Evolutionary conservation across 805 yeast species (phyloP), one percentile per base, ranked within the genome.

Genomic region (Saturnispora sekii): DNA sequence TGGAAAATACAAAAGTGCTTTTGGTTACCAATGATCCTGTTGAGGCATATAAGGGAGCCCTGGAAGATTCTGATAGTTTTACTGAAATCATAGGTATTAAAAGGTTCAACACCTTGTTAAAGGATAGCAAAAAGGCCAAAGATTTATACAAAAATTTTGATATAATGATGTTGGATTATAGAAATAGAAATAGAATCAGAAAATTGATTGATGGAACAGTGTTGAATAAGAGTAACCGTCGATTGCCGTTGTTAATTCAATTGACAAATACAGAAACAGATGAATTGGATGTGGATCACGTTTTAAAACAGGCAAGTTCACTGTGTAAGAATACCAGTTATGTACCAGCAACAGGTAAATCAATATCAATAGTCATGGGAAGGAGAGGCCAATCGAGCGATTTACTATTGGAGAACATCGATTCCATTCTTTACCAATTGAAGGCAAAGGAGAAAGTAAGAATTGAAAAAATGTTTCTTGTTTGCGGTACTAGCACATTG

Each of bases 1-100:
- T 76, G 2, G 70, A 70, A 16, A 72, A 73, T 16, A 65, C 72
- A 41, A 65, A 76, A 17, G 70, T 83, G 5, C 57, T 84, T 4
- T 65, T 86, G 15, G 70, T 86, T 11, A 81, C 90, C 8, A 84
- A 81, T 51, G 93, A 85, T 55, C 89, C 90, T 1, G 74, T 81
- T 5, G 66, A 73, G 4, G 67, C 69, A 6, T 84, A 77, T 53
- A 66, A 78, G 32, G 67, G 66, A 10, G 58, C 84, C 5, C 65
- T 69, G 6, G 64, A 62, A 28, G 70, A 71, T 46, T 76, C 69
- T 14, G 84, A 81, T 46, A 50, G 68, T 33, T 82, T 84, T 59
- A 72, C 73, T 37, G 77, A 77, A 28, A 76, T 85, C 18, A 64
- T 77, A 15, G 72, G 86, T 11, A 65, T 81, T 40, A 76, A 74